Base-by-base conservation (phyloP, 345 rosid genomes). In the Linum trigynum region DNA sequence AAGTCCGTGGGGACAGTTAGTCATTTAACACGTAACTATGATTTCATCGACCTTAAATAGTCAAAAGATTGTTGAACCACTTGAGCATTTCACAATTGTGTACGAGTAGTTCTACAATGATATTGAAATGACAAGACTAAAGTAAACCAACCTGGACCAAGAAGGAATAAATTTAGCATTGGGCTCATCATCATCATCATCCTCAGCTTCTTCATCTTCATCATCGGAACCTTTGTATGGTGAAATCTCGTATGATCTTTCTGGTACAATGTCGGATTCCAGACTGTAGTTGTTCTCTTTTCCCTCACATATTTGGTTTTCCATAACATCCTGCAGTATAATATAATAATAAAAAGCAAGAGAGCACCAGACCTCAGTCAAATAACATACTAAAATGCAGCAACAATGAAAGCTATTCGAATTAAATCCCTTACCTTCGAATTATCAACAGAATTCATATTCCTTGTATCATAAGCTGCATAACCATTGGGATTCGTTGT, bases 141-240 rank as follows among this genome's bases (percentile, higher is more conserved):
- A 74, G 38, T 53, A 9, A 48, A 71, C 81, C 72, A 56, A 89
- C 97, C 97, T 83, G 76, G 92, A 80, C 99, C 99, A 91, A 15
- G 91, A 70, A 74, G 99, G 99, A 69, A 86, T 65, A 62, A 81
- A 83, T 74, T 85, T 94, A 41, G 57, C 77, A 62, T 80, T 84
- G 6, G 67, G 74, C 45, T 56, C 43, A 63, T 79, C 71, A 10
- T 90, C 88, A 5, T 85, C 78, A 0, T 77, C 91, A 1, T 92
- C 91, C 9, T 86, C 97, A 2, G 83, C 86, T 78, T 90, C 99
- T 40, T 86, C 97, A 2, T 84, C 86, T 78, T 90, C 99, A 43
- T 91, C 86, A 59, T 91, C 97, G 3, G 97, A 95, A 73, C 82
- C 82, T 79, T 87, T 82, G 74, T 88, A 94, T 43, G 97, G 99